Evolutionary conservation across 2,329 filamentous ascomycete genomes (phyloP), one percentile per base, ranked within the genome.

Genomic region (Botrytis pseudocinerea): DNA sequence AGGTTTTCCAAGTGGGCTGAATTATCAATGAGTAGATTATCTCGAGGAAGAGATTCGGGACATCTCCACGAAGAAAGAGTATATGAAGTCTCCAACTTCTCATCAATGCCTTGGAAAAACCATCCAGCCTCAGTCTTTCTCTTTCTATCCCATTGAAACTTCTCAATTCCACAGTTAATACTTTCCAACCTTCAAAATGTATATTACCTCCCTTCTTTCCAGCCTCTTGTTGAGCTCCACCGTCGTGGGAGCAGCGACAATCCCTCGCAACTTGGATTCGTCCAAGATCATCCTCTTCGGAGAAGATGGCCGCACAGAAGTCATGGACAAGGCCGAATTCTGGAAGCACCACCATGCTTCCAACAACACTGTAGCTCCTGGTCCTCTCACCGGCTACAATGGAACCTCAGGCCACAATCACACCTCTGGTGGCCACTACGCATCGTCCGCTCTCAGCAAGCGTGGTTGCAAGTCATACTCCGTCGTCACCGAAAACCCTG

Each of bases 241-340:
- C 40, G 42, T 65, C 5, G 70, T 57, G 28, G 20, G 20, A 9
- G 70, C 70, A n/a, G 61, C 61, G 6, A 14, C 48, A 9, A 59
- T 71, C 8, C 70, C 70, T 0, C 32, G 20, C 20, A 7, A 16
- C 18, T 35, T 71, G 7, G 61, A 66, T 28, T 38, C n/a, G 25
- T n/a, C n/a, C 48, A 28, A 66, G 8, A 35, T 71, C 70, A 38
- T 71, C 35, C 70, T 71, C 38, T 44, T 44, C 7, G 70, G 70
- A 28, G 20, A 32, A 1, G 6, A 66, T 35, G 70, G 70, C 20
- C 70, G 70, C 28, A 59, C 61, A 20, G 70, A 71, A 35, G 28
- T 71, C 48, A 63, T 57, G 18, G 42, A 71, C 48, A 71, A 66
- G 20, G 44, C 70, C 22, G 70, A 66, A n/a, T 71, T 57, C 61